Conservation (phyloP, 1,284 basidiomycete genomes). For the Rhodotorula glutinis region DNA sequence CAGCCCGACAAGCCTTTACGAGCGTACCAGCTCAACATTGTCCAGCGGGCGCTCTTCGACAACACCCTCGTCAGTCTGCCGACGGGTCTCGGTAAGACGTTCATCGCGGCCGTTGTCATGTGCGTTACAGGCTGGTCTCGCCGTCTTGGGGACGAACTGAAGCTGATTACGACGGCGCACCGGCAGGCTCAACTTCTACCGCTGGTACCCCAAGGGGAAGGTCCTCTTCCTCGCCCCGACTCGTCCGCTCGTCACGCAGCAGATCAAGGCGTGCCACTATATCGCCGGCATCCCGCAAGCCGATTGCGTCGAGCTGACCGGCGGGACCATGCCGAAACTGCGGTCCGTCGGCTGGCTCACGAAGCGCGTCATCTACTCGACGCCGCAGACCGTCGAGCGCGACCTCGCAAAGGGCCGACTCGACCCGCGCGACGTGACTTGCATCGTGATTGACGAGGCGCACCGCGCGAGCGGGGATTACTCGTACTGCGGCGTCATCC, state of each 20-base stretch:
- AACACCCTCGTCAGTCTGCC: slow-evolving; percentile 94
- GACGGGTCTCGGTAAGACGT: slow-evolving; percentile 96
- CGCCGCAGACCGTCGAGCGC: slow-evolving; percentile 91
- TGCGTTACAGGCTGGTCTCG: too few relatives aligned
- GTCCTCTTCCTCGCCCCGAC: slow-evolving; percentile 95
- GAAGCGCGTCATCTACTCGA: slow-evolving; percentile 95
- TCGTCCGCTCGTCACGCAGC: slow-evolving; percentile 91
- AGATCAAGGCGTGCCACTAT: slow-evolving; percentile 87
- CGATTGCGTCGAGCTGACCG: slow-evolving; percentile 84
- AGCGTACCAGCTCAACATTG: slow-evolving; percentile 94
- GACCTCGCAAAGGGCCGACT: slow-evolving; percentile 72
- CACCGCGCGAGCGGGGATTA: slow-evolving; percentile 92
- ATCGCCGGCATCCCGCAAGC: slow-evolving; percentile 88
- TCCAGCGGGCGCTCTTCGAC: slow-evolving; percentile 78
- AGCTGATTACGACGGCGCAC: not conserved
- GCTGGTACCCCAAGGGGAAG: slow-evolving; percentile 90
- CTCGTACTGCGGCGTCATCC: slow-evolving; percentile 82
- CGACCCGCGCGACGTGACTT: slow-evolving; percentile 73
- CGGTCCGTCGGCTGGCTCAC: slow-evolving; percentile 60
- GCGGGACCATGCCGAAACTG: slow-evolving; percentile 56
- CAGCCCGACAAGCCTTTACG: slow-evolving; percentile 71
- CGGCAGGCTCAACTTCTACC: slow-evolving; percentile 55
- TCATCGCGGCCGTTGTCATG: slow-evolving; percentile 96
- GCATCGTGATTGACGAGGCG: slow-evolving; percentile 89
- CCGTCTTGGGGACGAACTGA: not conserved